Percentiles rank a stretch among this genome's conserved stretches.
Evolutionary conservation across 2,329 filamentous ascomycete species (phyloP).

Genomic region (Diaporthe capsici): DNA sequence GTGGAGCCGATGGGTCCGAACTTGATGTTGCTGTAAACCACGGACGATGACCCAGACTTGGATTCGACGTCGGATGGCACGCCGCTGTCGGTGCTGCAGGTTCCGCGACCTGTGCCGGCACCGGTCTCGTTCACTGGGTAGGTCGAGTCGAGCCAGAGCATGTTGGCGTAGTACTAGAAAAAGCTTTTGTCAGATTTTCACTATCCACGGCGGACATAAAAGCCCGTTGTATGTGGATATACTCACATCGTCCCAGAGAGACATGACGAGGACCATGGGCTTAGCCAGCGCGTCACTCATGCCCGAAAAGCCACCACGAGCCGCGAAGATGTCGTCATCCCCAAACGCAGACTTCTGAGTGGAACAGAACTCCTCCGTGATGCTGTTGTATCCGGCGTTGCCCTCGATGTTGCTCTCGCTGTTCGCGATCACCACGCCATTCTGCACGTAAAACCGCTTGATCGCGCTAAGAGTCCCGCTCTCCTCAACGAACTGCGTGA

Average conservation of each 20-base stretch:
- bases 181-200: not conserved
- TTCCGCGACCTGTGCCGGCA: slow-evolving; percentile 60
- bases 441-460: slow-evolving; percentile 73
- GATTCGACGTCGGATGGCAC: slow-evolving; percentile 55
- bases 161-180: slow-evolving; percentile 66
- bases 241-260: slow-evolving; percentile 67
- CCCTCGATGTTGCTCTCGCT: slow-evolving; percentile 55
- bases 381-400: slow-evolving; percentile 49
- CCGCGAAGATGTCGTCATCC: slow-evolving; percentile 64
- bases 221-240: not conserved
- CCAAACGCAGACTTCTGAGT: slow-evolving; percentile 67
- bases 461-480: slow-evolving; percentile 59
- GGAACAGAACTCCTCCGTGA: slow-evolving; percentile 70
- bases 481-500: slow-evolving; percentile 69
- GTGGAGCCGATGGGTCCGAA: slow-evolving; percentile 45
- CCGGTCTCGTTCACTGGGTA: slow-evolving; percentile 60
- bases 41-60: slow-evolving; percentile 44
- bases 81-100: slow-evolving; percentile 57
- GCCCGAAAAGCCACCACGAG: slow-evolving; percentile 65
- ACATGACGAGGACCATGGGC: slow-evolving; percentile 75
- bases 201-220: not conserved
- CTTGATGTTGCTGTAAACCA: slow-evolving; percentile 46
- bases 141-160: slow-evolving; percentile 73
- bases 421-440: slow-evolving; percentile 66
- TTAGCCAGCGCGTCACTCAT: slow-evolving; percentile 66